Evolutionary conservation across 805 yeast species (phyloP), one percentile per base, ranked within the genome.

Genomic region (Metschnikowia sp.): DNA sequence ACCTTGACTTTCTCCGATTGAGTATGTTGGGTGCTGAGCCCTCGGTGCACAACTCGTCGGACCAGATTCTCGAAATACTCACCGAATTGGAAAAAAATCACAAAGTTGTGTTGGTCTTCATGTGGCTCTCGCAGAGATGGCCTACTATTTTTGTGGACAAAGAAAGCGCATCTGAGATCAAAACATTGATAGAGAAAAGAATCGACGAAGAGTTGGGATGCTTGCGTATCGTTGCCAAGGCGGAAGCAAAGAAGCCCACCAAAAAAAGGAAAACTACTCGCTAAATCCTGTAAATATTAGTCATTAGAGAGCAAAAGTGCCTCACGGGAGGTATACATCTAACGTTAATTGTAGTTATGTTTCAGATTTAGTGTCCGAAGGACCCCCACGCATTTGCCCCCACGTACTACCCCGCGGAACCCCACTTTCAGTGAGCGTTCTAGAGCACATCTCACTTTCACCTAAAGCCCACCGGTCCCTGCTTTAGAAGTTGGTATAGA

Each of bases 101-200:
- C 66, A 81, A 81, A 53, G 68, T 79, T 39, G 74, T 88, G 13
- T 76, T 83, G 55, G 66, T 87, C 7, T 92, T 81, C 60, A 70
- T 88, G 60, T 92, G 99, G 99, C 72, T 92, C 51, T 77, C 87
- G 45, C 91, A 88, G 62, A 72, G 97, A 58, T 92, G 85, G 72
- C 96, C 97, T 1, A 81, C 84, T 30, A 75, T 81, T 42, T 88
- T 90, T 56, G 78, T 86, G 13, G 96, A 89, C 63, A 72, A 81
- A 12, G 87, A 83, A 49, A 78, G 88, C 40, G 96, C 96, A 0
- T 62, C 65, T 22, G 87, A 86, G 46, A 64, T 88, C 56, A 86
- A 86, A 61, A 69, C 78, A 29, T 66, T 87, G 50, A 81, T 89
- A 44, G 96, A 91, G 60, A 73, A 70, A 50, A 66, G 79, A 44